These are phyloP conservation scores for Tolypocladium tundrense DNA, from an alignment of 2,329 filamentous ascomycete species.

Conservation along the genomic window DNA sequence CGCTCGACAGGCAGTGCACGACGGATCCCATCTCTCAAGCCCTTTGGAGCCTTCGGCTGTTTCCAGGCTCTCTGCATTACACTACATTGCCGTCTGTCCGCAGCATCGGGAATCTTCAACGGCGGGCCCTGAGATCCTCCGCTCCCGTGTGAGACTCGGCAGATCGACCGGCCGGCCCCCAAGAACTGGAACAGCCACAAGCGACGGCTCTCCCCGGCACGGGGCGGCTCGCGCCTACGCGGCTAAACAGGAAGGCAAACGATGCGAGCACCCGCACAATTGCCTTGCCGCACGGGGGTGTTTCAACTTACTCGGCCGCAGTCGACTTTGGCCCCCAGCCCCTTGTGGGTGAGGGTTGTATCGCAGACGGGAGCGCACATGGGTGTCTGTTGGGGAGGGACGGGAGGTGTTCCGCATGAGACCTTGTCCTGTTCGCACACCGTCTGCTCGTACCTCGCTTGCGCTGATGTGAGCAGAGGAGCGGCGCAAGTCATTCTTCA, in stretches of 20 bases:
- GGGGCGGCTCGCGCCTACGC: background rate
- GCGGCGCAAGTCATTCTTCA: background rate
- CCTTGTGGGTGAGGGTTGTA: background rate
- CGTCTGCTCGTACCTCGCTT: background rate
- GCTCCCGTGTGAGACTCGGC: background rate
- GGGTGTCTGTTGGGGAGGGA: background rate
- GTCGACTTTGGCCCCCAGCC: background rate
- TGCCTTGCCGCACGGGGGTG: background rate
- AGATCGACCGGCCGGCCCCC: background rate
- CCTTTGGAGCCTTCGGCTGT: background rate
- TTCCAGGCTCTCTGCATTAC: background rate
- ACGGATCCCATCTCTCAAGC: background rate
- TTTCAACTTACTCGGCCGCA: background rate
- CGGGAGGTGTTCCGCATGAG: background rate
- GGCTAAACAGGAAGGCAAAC: background rate
- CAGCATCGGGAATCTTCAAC: background rate
- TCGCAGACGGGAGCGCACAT: slow-evolving; percentile 5
- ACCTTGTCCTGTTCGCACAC: background rate
- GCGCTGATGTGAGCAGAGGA: background rate
- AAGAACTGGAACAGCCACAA: background rate
- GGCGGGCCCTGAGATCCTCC: background rate
- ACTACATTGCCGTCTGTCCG: background rate
- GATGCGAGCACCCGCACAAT: background rate
- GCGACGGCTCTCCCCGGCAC: background rate
- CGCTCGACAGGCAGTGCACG: background rate